Conservation (phyloP, 31 red algal species). For the Pterothamnion heteromorphum region DNA sequence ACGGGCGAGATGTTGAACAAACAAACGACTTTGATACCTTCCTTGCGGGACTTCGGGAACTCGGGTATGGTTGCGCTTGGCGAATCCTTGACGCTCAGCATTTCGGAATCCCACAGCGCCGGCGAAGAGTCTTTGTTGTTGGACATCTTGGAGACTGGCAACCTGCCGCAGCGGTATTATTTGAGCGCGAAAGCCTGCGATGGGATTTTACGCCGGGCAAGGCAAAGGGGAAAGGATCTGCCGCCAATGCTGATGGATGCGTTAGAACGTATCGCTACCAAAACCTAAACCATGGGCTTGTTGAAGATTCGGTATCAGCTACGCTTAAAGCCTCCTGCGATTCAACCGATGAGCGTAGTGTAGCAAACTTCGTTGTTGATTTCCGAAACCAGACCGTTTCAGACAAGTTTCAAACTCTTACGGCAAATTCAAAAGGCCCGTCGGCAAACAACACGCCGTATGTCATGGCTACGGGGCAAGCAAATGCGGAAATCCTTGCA, state of each 20-base stretch:
- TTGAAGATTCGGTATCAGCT: too few species aligned
- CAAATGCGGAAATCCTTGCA: too few species aligned
- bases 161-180: neutral
- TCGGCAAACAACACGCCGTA: too few species aligned
- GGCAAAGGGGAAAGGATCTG: neutral
- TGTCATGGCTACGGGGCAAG: too few species aligned
- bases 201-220: neutral
- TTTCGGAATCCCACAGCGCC: neutral
- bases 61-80: neutral
- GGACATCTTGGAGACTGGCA: neutral
- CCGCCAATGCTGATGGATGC: neutral
- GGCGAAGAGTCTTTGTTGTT: constrained; percentile 11
- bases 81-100: neutral
- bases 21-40: neutral
- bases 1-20: neutral
- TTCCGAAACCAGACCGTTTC: too few species aligned
- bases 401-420: too few species aligned
- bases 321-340: too few species aligned
- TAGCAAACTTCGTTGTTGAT: too few species aligned
- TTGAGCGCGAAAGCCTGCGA: neutral
- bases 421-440: too few species aligned
- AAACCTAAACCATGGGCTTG: too few species aligned
- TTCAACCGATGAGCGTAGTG: too few species aligned
- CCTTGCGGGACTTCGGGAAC: neutral
- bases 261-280: neutral